Conservation (phyloP, 1,139 yeast genomes). For the Lodderomyces theae region DNA sequence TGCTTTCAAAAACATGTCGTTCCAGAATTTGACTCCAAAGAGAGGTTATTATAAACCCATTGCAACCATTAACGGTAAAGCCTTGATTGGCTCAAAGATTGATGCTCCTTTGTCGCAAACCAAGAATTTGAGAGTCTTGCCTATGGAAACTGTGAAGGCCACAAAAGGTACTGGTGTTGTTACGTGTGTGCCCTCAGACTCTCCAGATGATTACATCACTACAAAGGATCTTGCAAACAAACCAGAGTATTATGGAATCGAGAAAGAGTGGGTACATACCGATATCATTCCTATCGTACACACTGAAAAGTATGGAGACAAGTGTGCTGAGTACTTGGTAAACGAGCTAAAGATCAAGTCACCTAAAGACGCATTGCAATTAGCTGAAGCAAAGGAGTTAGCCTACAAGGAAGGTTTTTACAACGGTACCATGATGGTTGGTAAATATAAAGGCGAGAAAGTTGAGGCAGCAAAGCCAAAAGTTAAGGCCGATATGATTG, state of each 20-base stretch:
- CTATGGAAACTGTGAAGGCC: constrained; percentile 96
- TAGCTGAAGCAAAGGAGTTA: constrained; percentile 88
- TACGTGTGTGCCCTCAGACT: constrained; percentile 96
- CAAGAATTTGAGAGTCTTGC: constrained; percentile 76
- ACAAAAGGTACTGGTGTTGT: constrained; percentile 98
- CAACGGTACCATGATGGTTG: constrained; percentile 78
- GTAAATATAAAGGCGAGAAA: constrained; percentile 82
- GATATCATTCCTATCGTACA: constrained; percentile 72
- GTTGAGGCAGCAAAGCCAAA: constrained; percentile 90
- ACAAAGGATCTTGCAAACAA: constrained; percentile 79
- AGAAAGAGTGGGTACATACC: constrained; percentile 80
- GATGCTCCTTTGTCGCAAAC: constrained; percentile 84
- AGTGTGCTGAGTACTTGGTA: constrained; percentile 82
- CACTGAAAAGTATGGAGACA: constrained; percentile 85
- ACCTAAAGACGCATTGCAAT: constrained; percentile 84
- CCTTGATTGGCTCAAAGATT: constrained; percentile 81
- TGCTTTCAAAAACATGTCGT: constrained; percentile 98
- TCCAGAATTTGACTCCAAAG: constrained; percentile 86
- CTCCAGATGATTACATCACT: constrained; percentile 95
- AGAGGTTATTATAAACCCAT: constrained; percentile 75
- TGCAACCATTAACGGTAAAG: constrained; percentile 62
- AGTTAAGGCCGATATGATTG: constrained; percentile 79
- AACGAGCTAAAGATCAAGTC: constrained; percentile 89
- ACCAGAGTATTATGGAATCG: constrained; percentile 85
- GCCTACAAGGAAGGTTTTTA: constrained; percentile 98